Conservation (phyloP, 2,329 filamentous ascomycete genomes). For the Epichloe coenophiala region DNA sequence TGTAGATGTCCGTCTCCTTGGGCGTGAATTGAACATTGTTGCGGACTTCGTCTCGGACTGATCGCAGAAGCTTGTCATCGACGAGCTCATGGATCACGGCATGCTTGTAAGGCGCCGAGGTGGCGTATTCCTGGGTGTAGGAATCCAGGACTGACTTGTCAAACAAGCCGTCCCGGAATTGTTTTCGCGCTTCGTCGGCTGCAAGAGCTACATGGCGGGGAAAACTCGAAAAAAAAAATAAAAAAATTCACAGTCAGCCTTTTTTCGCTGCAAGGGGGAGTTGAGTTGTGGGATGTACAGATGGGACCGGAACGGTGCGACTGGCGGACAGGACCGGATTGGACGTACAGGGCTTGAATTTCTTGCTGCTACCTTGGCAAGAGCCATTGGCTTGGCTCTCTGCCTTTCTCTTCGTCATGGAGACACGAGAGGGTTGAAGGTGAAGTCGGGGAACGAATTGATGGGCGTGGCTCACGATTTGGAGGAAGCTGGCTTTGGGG, state of each 20-base stretch:
- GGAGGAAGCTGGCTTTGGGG: slow-evolving; percentile 39
- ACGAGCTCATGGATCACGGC: slow-evolving; percentile 76
- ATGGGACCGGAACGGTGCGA: too few species aligned
- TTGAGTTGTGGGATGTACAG: too few species aligned
- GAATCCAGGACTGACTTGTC: slow-evolving; percentile 40
- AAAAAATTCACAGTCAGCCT: neutral
- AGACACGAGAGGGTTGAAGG: neutral
- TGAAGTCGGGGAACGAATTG: neutral
- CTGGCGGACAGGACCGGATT: neutral
- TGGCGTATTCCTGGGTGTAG: slow-evolving; percentile 49
- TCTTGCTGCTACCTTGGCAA: slow-evolving; percentile 34
- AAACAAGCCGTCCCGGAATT: slow-evolving; percentile 56
- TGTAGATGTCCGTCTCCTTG: slow-evolving; percentile 99
- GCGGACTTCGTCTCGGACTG: slow-evolving; percentile 78
- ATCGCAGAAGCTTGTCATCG: slow-evolving; percentile 66
- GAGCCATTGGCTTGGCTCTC: slow-evolving; percentile 29
- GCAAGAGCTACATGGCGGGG: slow-evolving; percentile 25
- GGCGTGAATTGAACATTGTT: slow-evolving; percentile 89
- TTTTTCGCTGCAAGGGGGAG: neutral
- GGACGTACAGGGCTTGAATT: slow-evolving; percentile 33
- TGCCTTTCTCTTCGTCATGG: slow-evolving; percentile 48
- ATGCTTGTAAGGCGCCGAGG: slow-evolving; percentile 71
- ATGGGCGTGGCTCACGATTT: slow-evolving; percentile 9
- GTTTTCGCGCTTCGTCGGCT: slow-evolving; percentile 35
- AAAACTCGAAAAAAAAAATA: neutral